Evolutionary conservation across 768 basidiomycete genomes (phyloP), one percentile per base, ranked within the genome.

Genomic region (Russula brevipes): DNA sequence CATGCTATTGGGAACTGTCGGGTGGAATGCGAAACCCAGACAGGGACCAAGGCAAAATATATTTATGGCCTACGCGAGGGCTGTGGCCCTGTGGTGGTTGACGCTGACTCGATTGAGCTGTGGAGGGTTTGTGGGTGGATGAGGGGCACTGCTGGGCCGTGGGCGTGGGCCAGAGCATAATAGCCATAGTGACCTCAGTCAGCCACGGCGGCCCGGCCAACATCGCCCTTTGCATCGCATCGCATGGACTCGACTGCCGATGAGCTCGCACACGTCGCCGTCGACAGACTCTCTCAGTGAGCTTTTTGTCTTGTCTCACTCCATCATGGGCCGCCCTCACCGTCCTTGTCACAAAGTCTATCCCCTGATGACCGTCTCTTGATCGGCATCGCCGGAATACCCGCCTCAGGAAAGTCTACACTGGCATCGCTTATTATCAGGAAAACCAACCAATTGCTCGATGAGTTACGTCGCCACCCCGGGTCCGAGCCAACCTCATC

Each of bases 391-490:
- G 77, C 85, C 42, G 91, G 91, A 8, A 81, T 88, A 17, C 94
- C 95, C 4, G 95, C 90, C 1, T 88, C 89, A 0, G 93, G 94
- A 17, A 97, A 97, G 77, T 87, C 91, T 0, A 85, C 89, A 0
- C 78, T 95, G 36, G 83, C 92, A 12, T 75, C 76, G 59, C 78
- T 82, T 7, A 72, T 96, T 45, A 78, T 83, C 2, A 71, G 80
- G 19, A 73, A 76, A 38, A 70, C 83, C 64, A 91, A 92, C 69
- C 59, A 70, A 0, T 68, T 81, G 30, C 74, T 81, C 56, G 64
- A 65, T 24, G 54, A 46, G 35, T n/a, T 4, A 1, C 56, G 54
- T n/a, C 24, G 1, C 35, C 58, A 41, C 14, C n/a, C 33, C 2
- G 36, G 50, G 47, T 30, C 61, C 45, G n/a, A 57, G 2, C n/a